Evolutionary conservation across 179 eudicot species (phyloP).

Genomic region (Spinacia oleracea): DNA sequence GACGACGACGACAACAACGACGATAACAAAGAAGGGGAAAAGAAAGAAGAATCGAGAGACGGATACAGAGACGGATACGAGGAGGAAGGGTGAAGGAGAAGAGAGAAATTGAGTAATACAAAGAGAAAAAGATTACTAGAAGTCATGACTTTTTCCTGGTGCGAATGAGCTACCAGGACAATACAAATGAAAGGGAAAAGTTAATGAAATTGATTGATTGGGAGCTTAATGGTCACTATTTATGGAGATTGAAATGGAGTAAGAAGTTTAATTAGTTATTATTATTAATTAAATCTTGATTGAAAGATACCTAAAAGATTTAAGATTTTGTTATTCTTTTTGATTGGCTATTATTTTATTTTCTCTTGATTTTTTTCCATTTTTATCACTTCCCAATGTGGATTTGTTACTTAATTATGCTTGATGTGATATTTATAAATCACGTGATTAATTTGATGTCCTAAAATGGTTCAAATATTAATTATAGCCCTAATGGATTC

Average conservation of each 20-base stretch:
- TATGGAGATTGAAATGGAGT: conserved; percentile 7
- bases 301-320: neutral
- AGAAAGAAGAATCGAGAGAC: neutral
- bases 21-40: neutral
- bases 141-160: too few species aligned
- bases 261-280: too few species aligned
- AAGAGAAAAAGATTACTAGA: neutral
- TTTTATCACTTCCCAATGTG: neutral
- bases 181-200: neutral
- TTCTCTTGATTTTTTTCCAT: neutral
- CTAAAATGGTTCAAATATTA: neutral
- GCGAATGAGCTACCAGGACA: too few species aligned
- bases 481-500: neutral
- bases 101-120: neutral
- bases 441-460: neutral
- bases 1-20: neutral
- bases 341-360: neutral
- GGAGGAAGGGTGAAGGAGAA: neutral
- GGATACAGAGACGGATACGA: too few species aligned
- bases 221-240: neutral
- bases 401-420: neutral
- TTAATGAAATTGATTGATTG: neutral
- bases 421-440: neutral
- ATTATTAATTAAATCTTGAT: neutral
- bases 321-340: neutral